phyloP scores from a whole-genome alignment of 768 basidiomycete species.

The Daedalea quercina region DNA sequence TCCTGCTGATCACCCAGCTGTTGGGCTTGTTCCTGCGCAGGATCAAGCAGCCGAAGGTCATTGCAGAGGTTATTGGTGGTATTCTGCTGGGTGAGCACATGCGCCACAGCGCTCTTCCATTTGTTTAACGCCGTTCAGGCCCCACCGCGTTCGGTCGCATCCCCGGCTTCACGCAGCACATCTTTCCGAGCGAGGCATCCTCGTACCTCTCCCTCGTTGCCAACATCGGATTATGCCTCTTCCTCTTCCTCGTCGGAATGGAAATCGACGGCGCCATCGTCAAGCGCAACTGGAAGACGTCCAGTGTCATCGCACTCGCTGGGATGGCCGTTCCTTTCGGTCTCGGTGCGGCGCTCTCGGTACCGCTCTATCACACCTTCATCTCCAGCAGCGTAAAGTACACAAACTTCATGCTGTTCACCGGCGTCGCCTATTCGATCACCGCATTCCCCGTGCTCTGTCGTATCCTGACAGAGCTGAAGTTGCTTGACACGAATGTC shows the following conservation, averaged over 20 bases:
- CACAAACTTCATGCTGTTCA: slow-evolving; percentile 81
- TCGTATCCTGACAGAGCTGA: slow-evolving; percentile 77
- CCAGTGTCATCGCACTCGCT: slow-evolving; percentile 52
- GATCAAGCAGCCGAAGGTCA: slow-evolving; percentile 87
- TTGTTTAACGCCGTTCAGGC: slow-evolving; percentile 52
- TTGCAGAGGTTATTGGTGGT: slow-evolving; percentile 89
- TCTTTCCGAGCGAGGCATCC: slow-evolving; percentile 36
- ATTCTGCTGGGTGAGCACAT: slow-evolving; percentile 63
- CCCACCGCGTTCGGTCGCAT: slow-evolving; percentile 74
- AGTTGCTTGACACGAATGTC: slow-evolving; percentile 79
- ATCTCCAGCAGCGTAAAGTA: slow-evolving; percentile 50
- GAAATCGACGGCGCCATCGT: slow-evolving; percentile 75
- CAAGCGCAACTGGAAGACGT: slow-evolving; percentile 52
- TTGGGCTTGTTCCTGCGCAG: slow-evolving; percentile 57
- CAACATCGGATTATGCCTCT: slow-evolving; percentile 70
- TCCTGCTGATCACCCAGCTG: slow-evolving; percentile 72
- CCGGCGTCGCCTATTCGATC: slow-evolving; percentile 76
- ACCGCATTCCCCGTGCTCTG: slow-evolving; percentile 81
- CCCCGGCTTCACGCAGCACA: slow-evolving; percentile 49
- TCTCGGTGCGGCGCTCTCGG: slow-evolving; percentile 65
- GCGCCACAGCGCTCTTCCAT: slow-evolving; percentile 42
- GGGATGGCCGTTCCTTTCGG: slow-evolving; percentile 78
- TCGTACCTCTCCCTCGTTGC: slow-evolving; percentile 63
- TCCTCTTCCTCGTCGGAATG: slow-evolving; percentile 79
- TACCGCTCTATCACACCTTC: slow-evolving; percentile 72